Percentiles rank a stretch among this genome's conserved stretches.
phyloP scores from a whole-genome alignment of 1,139 yeast species.

The Magnusiomyces suaveolens region DNA sequence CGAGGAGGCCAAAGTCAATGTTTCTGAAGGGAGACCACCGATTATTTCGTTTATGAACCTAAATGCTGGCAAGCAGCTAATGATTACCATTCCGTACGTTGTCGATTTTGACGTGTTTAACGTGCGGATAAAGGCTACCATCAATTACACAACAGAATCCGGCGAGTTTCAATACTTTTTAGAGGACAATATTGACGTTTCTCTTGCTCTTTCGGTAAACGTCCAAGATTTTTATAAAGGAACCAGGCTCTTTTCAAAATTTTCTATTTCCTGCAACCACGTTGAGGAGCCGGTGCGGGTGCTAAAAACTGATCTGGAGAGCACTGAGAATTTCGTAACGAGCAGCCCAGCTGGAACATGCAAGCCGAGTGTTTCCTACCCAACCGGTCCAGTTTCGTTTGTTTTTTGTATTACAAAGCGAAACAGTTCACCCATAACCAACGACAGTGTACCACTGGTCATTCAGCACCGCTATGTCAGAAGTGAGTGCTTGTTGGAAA shows the following conservation, averaged over 20 bases:
- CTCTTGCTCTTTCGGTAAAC: constrained; percentile 53
- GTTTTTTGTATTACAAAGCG: constrained; percentile 42
- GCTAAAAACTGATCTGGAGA: constrained; percentile 36
- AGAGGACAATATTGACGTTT: constrained; percentile 20
- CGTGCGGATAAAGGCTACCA: constrained; percentile 10
- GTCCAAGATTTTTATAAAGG: constrained; percentile 66
- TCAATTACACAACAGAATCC: constrained; percentile 18
- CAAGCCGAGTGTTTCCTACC: constrained; percentile 36
- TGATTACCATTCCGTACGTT: constrained; percentile 14
- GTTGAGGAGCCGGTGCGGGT: constrained; percentile 47
- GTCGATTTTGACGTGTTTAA: constrained; percentile 11
- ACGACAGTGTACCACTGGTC: constrained; percentile 16
- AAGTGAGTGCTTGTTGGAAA: constrained; percentile 14
- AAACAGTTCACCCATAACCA: not conserved
- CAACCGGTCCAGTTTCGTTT: constrained; percentile 57
- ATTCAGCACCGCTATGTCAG: constrained; percentile 19
- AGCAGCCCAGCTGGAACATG: constrained; percentile 29
- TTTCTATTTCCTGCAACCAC: constrained; percentile 54
- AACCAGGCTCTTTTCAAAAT: constrained; percentile 50
- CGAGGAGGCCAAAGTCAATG: not conserved
- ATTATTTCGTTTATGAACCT: constrained; percentile 8
- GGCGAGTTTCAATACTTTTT: constrained; percentile 18
- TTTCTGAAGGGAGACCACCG: constrained; percentile 14
- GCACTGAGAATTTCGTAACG: constrained; percentile 37
- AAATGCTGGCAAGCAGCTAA: not conserved